phyloP scores from a whole-genome alignment of 2,329 filamentous ascomycete genomes.

The Dendryphion nanum region DNA sequence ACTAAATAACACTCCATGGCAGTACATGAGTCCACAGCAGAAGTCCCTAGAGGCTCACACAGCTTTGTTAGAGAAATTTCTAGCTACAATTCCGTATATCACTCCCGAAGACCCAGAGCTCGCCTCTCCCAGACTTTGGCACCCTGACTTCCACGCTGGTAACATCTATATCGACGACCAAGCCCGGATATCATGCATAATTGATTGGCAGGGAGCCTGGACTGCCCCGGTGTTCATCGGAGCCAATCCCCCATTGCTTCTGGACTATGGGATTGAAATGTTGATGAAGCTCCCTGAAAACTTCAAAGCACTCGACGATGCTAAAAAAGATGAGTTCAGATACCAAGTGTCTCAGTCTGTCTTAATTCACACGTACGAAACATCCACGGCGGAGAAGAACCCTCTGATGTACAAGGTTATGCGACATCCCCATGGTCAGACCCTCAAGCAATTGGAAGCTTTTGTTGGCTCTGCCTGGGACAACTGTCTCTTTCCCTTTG shows the following conservation, averaged over 20 bases:
- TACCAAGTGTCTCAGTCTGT: conserved; percentile 26
- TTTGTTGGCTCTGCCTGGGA: conserved; percentile 26
- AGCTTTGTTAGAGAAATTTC: conserved; percentile 16
- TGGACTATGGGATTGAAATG: conserved; percentile 24
- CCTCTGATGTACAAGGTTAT: conserved; percentile 25
- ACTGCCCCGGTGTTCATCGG: conserved; percentile 20
- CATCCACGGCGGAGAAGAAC: conserved; percentile 18
- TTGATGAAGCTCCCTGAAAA: conserved; percentile 25
- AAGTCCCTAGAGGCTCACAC: conserved; percentile 18
- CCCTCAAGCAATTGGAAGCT: conserved; percentile 26
- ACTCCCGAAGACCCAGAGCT: conserved; percentile 21
- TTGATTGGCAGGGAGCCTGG: conserved; percentile 29
- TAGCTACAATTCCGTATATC: conserved; percentile 22
- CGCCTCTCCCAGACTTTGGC: conserved; percentile 23
- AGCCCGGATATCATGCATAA: conserved; percentile 23
- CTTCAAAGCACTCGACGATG: conserved; percentile 22
- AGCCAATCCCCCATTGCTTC: conserved; percentile 21
- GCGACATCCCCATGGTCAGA: conserved; percentile 21
- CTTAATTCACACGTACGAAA: conserved; percentile 22
- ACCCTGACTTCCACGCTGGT: conserved; percentile 27
- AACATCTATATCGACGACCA: conserved; percentile 26
- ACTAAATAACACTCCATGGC: conserved; percentile 25
- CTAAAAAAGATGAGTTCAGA: conserved; percentile 17
- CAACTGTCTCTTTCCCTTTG: conserved; percentile 19
- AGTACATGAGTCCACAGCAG: conserved; percentile 33